Evolutionary conservation across 306 rosid genomes (phyloP), one percentile per base, ranked within the genome.

Genomic region (Nissolia schottii): DNA sequence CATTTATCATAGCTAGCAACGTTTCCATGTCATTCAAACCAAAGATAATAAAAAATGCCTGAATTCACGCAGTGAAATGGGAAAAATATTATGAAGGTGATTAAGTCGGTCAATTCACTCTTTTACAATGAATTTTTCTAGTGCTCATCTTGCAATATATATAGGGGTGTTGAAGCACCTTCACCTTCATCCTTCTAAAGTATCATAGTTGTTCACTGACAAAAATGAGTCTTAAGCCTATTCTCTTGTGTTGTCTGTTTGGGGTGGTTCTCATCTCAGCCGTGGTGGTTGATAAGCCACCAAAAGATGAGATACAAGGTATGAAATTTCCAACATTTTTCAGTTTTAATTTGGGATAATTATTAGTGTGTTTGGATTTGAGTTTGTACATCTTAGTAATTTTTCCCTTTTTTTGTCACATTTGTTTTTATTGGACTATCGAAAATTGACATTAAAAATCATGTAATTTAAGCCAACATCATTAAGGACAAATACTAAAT

Each of bases 191-290:
- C 67, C 3, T 54, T 54, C 73, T 74, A 55, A 68, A 64, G n/a
- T 10, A 0, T 67, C 43, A 28, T 5, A 28, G 43, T 68, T 31
- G 48, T 46, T 61, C 18, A 28, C 12, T 50, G 10, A 50, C 5
- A 53, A 61, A 11, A 8, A 79, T 79, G 80, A 74, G 38, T 27
- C 8, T 67, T 24, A 79, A 60, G 28, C 32, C 76, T 34, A 15
- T 48, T 20, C 29, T 73, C 34, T 19, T 66, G 5, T 18, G 63
- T 37, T 38, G 37, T 49, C 66, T 79, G 3, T 50, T 7, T 9
- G 53, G 23, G 7, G 71, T 66, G 56, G 48, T 48, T 49, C 51
- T 73, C 10, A 66, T 67, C 58, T 51, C 79, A 19, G 37, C 20
- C 0, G 82, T 71, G 55, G 34, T 71, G 40, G 78, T 63, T 45